Evolutionary conservation across 1,139 yeast genomes (phyloP).

Genomic region (Chernovozyma sophiae-reginae): DNA sequence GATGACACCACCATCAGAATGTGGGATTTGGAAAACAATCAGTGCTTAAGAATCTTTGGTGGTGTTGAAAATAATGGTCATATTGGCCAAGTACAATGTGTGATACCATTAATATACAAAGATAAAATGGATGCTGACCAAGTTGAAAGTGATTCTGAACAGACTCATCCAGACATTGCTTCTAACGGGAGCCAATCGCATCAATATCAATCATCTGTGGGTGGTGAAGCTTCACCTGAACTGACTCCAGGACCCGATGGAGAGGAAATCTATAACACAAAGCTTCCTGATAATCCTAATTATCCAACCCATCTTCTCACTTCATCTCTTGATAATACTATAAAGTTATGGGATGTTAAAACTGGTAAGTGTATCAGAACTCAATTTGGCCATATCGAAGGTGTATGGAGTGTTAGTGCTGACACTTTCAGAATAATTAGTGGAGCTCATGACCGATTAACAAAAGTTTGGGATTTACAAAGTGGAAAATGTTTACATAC

Average conservation of each 20-base stretch:
- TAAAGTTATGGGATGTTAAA: conserved; percentile 85
- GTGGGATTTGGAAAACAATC: conserved; percentile 88
- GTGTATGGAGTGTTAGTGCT: conserved; percentile 95
- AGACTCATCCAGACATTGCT: not conserved
- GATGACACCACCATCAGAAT: conserved; percentile 90
- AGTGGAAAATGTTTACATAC: conserved; percentile 93
- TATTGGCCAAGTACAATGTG: conserved; percentile 87
- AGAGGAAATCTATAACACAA: conserved; percentile 20
- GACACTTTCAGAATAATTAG: conserved; percentile 91
- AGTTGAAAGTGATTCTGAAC: conserved; percentile 25
- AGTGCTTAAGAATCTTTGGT: conserved; percentile 74
- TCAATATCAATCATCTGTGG: conserved; percentile 9
- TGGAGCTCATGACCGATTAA: conserved; percentile 88
- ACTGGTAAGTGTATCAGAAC: conserved; percentile 88
- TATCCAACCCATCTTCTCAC: conserved; percentile 81
- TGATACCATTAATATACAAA: conserved; percentile 72
- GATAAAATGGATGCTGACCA: conserved; percentile 45
- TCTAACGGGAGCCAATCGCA: conserved; percentile 6
- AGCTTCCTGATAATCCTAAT: conserved; percentile 25
- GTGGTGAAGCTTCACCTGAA: not conserved
- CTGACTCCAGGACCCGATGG: not conserved
- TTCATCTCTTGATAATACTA: conserved; percentile 88
- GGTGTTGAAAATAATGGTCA: conserved; percentile 68
- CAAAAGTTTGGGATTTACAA: conserved; percentile 95
- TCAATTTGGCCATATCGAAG: conserved; percentile 95